A percentile compares a stretch with the other conserved stretches of the same genome.
Conservation (phyloP, 495 filamentous ascomycete genomes). For the Hypoxylon lienhwacheense region DNA sequence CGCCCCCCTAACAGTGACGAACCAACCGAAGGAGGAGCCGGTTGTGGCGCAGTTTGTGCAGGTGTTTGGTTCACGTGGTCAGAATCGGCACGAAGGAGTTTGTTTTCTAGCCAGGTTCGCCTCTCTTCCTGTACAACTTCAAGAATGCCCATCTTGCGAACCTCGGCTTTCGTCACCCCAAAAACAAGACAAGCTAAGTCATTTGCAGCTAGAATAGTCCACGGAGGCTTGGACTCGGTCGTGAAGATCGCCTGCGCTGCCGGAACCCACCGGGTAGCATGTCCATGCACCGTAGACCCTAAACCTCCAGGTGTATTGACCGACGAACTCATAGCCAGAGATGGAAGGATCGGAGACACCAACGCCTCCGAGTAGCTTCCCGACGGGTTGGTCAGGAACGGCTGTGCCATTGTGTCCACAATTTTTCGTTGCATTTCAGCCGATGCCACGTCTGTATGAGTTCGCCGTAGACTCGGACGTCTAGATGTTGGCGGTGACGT, state of each 20-base stretch:
- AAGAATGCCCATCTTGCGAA: constrained; percentile 90
- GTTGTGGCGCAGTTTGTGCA: constrained; percentile 46
- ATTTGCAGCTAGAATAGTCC: constrained; percentile 96
- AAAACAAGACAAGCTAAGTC: constrained; percentile 95
- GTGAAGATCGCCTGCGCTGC: constrained; percentile 96
- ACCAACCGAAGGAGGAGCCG: constrained; percentile 46
- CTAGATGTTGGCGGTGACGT: constrained; percentile 58
- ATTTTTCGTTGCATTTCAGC: constrained; percentile 77
- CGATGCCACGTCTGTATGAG: constrained; percentile 77
- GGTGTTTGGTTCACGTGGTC: constrained; percentile 47
- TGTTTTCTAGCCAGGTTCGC: constrained; percentile 85
- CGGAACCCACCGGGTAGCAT: constrained; percentile 86
- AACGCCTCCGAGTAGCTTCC: constrained; percentile 47
- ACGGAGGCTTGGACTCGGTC: constrained; percentile 82
- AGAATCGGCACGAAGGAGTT: constrained; percentile 62
- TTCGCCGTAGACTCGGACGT: constrained; percentile 78
- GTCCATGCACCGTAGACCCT: constrained; percentile 66
- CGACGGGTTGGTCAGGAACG: constrained; percentile 62
- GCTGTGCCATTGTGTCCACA: constrained; percentile 84
- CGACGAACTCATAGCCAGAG: constrained; percentile 43
- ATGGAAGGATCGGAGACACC: constrained; percentile 44
- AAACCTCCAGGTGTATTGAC: constrained; percentile 37
- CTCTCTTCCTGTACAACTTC: constrained; percentile 90
- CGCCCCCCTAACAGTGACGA: constrained; percentile 62
- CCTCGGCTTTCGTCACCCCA: constrained; percentile 90